Conservation (phyloP, 495 filamentous ascomycete species). For the Podospora pseudocomata region DNA sequence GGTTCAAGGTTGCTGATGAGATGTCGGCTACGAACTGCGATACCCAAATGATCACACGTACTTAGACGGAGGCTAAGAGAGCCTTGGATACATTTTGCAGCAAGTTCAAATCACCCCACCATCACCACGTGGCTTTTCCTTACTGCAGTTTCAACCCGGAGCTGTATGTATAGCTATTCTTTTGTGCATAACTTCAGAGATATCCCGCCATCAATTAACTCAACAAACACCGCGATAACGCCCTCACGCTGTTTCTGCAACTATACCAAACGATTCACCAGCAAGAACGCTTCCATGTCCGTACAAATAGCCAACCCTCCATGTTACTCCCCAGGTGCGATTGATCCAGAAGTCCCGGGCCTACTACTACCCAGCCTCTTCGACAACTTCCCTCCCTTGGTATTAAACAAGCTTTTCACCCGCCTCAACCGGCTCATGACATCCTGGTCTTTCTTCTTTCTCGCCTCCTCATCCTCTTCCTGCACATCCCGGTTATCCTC, state of each 20-base stretch:
- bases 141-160: too few species aligned
- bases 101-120: too few species aligned
- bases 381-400: conserved; percentile 45
- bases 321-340: conserved; percentile 11
- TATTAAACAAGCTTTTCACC: conserved; percentile 57
- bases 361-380: conserved; percentile 20
- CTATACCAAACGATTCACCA: neutral
- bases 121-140: too few species aligned
- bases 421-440: conserved; percentile 51
- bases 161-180: too few species aligned
- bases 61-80: too few species aligned
- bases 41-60: too few species aligned
- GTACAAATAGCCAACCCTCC: neutral
- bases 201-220: neutral
- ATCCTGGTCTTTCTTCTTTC: conserved; percentile 53
- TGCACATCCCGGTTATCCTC: conserved; percentile 15
- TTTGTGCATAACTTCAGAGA: too few species aligned
- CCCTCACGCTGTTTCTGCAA: neutral
- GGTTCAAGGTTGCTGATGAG: too few species aligned
- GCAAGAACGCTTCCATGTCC: neutral
- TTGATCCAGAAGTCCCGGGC: conserved; percentile 31
- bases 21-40: too few species aligned
- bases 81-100: too few species aligned
- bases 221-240: neutral
- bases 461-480: conserved; percentile 38